Conservation (phyloP, 2,329 filamentous ascomycete genomes). For the Sarocladiaceae sp. region DNA sequence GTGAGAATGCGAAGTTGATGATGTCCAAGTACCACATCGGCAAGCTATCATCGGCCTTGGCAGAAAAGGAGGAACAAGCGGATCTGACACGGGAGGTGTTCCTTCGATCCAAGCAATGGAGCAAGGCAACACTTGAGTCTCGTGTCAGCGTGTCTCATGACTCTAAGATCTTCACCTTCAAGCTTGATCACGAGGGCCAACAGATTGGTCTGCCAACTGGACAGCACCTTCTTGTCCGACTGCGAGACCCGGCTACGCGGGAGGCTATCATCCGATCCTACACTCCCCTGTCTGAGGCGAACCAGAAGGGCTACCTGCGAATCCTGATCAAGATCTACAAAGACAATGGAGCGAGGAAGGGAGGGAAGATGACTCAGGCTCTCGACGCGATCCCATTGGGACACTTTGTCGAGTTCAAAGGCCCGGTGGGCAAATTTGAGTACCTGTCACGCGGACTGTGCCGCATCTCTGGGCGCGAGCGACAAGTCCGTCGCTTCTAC, state of each 20-base stretch:
- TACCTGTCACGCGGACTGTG: constrained; percentile 66
- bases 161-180: constrained; percentile 75
- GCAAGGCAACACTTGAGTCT: constrained; percentile 59
- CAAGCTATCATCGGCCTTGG: constrained; percentile 49
- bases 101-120: constrained; percentile 66
- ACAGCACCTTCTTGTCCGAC: constrained; percentile 79
- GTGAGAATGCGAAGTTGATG: constrained; percentile 87
- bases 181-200: constrained; percentile 65
- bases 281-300: constrained; percentile 68
- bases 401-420: constrained; percentile 75
- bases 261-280: constrained; percentile 80
- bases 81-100: constrained; percentile 52
- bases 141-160: constrained; percentile 71
- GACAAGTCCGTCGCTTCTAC: constrained; percentile 60
- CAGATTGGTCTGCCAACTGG: constrained; percentile 71
- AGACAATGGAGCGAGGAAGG: constrained; percentile 47
- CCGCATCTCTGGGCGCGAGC: constrained; percentile 48
- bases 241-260: constrained; percentile 62
- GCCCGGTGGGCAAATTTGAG: constrained; percentile 78
- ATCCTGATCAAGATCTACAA: constrained; percentile 81
- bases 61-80: constrained; percentile 23
- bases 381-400: constrained; percentile 68
- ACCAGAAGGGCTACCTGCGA: constrained; percentile 57
- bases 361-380: constrained; percentile 77
- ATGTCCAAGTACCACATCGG: constrained; percentile 83